Percentiles rank a stretch among this genome's conserved stretches.
Conservation (phyloP, 2,329 filamentous ascomycete genomes). For the Metarhizium guizhouense region DNA sequence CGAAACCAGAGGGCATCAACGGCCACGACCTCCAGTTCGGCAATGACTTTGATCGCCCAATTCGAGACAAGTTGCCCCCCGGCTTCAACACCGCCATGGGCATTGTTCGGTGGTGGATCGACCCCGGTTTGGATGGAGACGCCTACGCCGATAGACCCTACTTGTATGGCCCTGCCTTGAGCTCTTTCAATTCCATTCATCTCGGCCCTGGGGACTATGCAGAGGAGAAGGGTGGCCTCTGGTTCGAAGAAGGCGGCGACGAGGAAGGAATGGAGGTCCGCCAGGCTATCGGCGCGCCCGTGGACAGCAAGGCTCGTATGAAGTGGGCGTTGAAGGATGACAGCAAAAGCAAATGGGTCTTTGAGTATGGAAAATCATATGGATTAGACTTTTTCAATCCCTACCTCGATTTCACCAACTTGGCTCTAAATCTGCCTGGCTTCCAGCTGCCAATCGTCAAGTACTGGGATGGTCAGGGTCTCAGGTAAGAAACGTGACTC, state of each 20-base stretch:
- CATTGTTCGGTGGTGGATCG: slow-evolving; percentile 83
- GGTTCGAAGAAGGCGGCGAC: slow-evolving; percentile 59
- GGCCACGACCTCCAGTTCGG: slow-evolving; percentile 78
- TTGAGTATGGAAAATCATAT: slow-evolving; percentile 44
- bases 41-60: slow-evolving; percentile 90
- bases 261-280: slow-evolving; percentile 42
- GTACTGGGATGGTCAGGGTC: slow-evolving; percentile 71
- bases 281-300: slow-evolving; percentile 39
- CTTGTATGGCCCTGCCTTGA: slow-evolving; percentile 74
- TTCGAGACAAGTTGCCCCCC: slow-evolving; percentile 75
- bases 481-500: slow-evolving; percentile 47
- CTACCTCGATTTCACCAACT: slow-evolving; percentile 75
- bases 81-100: slow-evolving; percentile 79
- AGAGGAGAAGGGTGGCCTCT: slow-evolving; percentile 39
- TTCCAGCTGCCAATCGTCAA: slow-evolving; percentile 65
- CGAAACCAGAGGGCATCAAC: slow-evolving; percentile 40
- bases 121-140: slow-evolving; percentile 85
- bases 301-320: slow-evolving; percentile 42
- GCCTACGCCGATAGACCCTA: slow-evolving; percentile 80
- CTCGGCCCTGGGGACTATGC: slow-evolving; percentile 49
- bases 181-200: slow-evolving; percentile 68
- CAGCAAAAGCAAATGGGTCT: slow-evolving; percentile 44
- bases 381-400: slow-evolving; percentile 74
- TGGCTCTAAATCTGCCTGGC: slow-evolving; percentile 62
- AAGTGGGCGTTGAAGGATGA: slow-evolving; percentile 46